Base-by-base conservation (phyloP, 1,139 yeast genomes). In the Debaryomycetaceae sp. region DNA sequence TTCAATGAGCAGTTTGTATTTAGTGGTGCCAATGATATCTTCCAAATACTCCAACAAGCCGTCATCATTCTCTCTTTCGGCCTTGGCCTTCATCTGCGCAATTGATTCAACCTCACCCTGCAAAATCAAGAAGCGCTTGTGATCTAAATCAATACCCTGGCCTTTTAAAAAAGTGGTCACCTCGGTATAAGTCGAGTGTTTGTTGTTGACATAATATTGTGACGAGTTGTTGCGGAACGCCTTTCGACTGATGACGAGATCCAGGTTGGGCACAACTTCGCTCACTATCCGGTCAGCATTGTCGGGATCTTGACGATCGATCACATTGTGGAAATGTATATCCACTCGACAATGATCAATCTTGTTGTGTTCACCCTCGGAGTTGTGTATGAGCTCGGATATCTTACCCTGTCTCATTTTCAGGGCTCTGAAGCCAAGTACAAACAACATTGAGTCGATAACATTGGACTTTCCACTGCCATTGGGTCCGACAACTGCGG, bases 91-190 rank as follows among this genome's bases (percentile, higher is more conserved):
- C 99, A 93, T 93, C 54, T 91, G 97, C 0, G 98, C 96, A 50
- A 93, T 93, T 36, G 91, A 83, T 58, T 93, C 99, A 23, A 93
- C 98, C 54, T 93, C 99, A 48, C 99, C 99, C 58, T 93, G 99
- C 27, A 93, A 65, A 49, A 93, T 93, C 44, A 93, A 68, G 48
- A 93, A 93, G 44, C 99, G 68, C 50, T 93, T 91, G 54, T 93
- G 98, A 47, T 89, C 95, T 41, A 93, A 66, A 57, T 93, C 98
- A 36, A 93, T 83, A 2, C 98, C 98, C 46, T 86, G 78, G n/a
- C 73, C 78, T 39, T 78, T 77, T 34, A 93, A 65, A 24, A 84
- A 61, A 1, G 63, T 63, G 0, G 96, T 85, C 0, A 93, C 96
- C 44, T 83, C 86, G 0, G 85, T 75, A 47, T 84, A 91, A 28